These are phyloP conservation scores for Scalesia atractyloides DNA, from an alignment of 129 eudicot species.

Conservation along the genomic window DNA sequence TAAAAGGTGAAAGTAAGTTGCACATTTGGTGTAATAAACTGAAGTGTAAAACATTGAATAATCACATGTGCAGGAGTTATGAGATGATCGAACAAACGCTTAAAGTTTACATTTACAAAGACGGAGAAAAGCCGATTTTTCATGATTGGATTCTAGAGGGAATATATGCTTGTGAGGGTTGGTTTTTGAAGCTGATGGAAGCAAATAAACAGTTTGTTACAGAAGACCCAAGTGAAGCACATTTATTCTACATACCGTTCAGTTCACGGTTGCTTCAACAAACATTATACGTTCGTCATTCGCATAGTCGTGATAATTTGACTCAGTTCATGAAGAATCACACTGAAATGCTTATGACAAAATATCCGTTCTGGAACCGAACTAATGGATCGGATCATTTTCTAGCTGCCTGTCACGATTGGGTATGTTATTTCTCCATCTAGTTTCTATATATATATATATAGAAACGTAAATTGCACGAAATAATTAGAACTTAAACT, in stretches of 20 bases:
- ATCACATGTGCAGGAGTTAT: constrained; percentile 50
- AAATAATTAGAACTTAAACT: neutral
- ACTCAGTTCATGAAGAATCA: constrained; percentile 58
- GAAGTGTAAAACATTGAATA: neutral
- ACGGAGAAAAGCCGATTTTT: constrained; percentile 75
- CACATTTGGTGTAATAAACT: neutral
- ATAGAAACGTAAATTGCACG: neutral
- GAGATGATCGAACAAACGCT: constrained; percentile 63
- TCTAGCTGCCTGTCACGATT: constrained; percentile 84
- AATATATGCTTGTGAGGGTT: constrained; percentile 81
- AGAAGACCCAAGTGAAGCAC: constrained; percentile 61
- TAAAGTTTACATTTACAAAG: constrained; percentile 75
- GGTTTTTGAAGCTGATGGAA: constrained; percentile 84
- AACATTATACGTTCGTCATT: constrained; percentile 61
- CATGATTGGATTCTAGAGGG: constrained; percentile 72
- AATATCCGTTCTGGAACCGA: constrained; percentile 75
- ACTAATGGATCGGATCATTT: constrained; percentile 74
- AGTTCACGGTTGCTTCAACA: constrained; percentile 61
- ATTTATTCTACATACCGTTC: constrained; percentile 73
- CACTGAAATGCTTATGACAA: constrained; percentile 53
- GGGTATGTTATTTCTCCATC: constrained; percentile 55
- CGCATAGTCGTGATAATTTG: constrained; percentile 63
- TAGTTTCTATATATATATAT: neutral
- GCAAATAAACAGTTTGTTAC: constrained; percentile 70
- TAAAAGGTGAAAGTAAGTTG: neutral